Conservation (phyloP, 768 basidiomycete species). For the Lactarius indigo region DNA sequence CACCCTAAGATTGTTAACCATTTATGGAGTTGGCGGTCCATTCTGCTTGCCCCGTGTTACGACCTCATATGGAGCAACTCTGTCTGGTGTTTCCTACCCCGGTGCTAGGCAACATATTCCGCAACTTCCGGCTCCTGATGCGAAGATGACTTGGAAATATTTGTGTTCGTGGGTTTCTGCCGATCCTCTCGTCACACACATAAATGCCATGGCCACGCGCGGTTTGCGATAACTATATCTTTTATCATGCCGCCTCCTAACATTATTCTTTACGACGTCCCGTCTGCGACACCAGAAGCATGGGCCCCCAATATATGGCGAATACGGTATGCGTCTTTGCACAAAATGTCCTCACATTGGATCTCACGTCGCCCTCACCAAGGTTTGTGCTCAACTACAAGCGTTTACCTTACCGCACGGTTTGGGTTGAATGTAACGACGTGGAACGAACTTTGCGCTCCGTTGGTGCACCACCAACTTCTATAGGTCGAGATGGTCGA, state of each 20-base stretch:
- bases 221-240: constrained; percentile 4
- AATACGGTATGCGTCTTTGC: constrained; percentile 45
- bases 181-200: neutral
- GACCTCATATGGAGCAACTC: neutral
- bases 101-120: neutral
- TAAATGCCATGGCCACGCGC: constrained; percentile 15
- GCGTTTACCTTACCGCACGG: constrained; percentile 62
- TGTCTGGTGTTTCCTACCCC: neutral
- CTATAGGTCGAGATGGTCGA: constrained; percentile 50
- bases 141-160: constrained; percentile 4
- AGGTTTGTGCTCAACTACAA: constrained; percentile 80
- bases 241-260: constrained; percentile 42
- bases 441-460: constrained; percentile 57
- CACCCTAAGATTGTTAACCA: constrained; percentile 8
- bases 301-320: constrained; percentile 79
- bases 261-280: constrained; percentile 66
- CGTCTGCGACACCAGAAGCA: constrained; percentile 56
- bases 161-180: neutral
- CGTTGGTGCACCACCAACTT: constrained; percentile 58
- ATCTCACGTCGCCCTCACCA: neutral
- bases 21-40: constrained; percentile 7
- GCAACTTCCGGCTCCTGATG: constrained; percentile 18
- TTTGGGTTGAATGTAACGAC: constrained; percentile 68
- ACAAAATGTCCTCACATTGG: neutral
- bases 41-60: constrained; percentile 5